Evolutionary conservation across 1,284 basidiomycete genomes (phyloP), one percentile per base, ranked within the genome.

Genomic region (Melampsora occidentalis): DNA sequence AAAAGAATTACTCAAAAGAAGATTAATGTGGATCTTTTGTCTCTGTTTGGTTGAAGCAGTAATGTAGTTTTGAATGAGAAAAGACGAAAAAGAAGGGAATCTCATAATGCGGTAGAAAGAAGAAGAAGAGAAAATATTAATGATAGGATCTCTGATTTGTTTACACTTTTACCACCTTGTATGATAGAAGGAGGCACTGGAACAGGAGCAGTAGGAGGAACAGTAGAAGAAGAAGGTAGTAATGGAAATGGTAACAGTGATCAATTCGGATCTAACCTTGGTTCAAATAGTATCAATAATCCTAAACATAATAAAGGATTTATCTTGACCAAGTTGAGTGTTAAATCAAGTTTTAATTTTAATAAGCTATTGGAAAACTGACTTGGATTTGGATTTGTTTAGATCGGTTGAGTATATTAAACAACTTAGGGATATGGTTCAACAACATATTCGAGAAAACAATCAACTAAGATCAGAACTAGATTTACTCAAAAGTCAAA

Each of bases 31-130:
- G 28, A n/a, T n/a, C 39, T 2, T 53, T 61, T 6, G 2, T 48
- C 42, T 48, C 25, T 12, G 20, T 16, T n/a, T 42, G 18, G 16
- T 31, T 46, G 9, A 71, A 28, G 5, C 28, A 75, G 62, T 31
- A 61, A 67, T 69, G 80, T 77, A 42, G 83, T 89, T 20, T 89
- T 87, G 70, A 88, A 85, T 79, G 92, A 94, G 84, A 93, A 93
- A 82, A 85, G 92, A 14, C 84, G 91, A 10, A 85, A 90, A 61
- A 84, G 92, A 65, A 85, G 93, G 77, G 93, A 94, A 83, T 90
- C 89, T 6, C 93, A 95, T 83, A 95, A 95, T 81, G 93, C 92
- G 3, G 93, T 96, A 78, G 93, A 96, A 85, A 86, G 93, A 22
- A 85, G 93, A 35, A 83, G 93, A 71, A 84, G 93, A 64, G 93